phyloP scores from a whole-genome alignment of 1,139 yeast species.

The Candida sp. region DNA sequence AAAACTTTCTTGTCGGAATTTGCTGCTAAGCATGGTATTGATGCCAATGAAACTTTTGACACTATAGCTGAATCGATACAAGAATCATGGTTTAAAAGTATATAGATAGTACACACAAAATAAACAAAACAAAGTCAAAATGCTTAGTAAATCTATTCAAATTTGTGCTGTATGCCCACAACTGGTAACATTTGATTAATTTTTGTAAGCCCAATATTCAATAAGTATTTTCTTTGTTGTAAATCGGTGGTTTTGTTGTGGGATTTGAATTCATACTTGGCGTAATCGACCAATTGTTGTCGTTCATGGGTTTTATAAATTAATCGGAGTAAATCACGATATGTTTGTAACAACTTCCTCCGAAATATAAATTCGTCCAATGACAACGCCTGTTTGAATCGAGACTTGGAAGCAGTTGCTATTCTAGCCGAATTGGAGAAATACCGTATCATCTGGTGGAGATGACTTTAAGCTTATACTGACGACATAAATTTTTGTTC shows the following conservation, averaged over 20 bases:
- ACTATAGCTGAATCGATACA: constrained; percentile 6
- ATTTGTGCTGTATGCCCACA: constrained; percentile 13
- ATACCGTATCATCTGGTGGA: not conserved
- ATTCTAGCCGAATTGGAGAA: not conserved
- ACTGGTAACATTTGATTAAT: constrained; percentile 25
- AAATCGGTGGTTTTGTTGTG: constrained; percentile 26
- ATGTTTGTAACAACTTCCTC: constrained; percentile 27
- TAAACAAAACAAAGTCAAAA: no score
- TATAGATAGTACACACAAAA: not conserved
- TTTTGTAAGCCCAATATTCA: constrained; percentile 29
- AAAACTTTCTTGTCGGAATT: constrained; percentile 3
- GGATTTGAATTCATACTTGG: constrained; percentile 32
- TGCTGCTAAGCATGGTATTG: constrained; percentile 8
- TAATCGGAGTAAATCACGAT: constrained; percentile 30
- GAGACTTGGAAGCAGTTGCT: not conserved
- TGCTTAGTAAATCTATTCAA: not conserved
- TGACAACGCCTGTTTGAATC: constrained; percentile 17
- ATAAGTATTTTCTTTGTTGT: constrained; percentile 35
- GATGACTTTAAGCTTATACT: not conserved
- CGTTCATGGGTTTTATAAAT: constrained; percentile 37
- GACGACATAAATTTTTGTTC: not conserved
- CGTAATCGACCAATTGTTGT: constrained; percentile 28
- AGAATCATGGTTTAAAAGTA: constrained; percentile 4
- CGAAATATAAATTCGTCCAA: constrained; percentile 43
- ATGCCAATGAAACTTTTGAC: constrained; percentile 5